Evolutionary conservation across 2,329 filamentous ascomycete species (phyloP).

Genomic region (Trichoderma semiorbis): DNA sequence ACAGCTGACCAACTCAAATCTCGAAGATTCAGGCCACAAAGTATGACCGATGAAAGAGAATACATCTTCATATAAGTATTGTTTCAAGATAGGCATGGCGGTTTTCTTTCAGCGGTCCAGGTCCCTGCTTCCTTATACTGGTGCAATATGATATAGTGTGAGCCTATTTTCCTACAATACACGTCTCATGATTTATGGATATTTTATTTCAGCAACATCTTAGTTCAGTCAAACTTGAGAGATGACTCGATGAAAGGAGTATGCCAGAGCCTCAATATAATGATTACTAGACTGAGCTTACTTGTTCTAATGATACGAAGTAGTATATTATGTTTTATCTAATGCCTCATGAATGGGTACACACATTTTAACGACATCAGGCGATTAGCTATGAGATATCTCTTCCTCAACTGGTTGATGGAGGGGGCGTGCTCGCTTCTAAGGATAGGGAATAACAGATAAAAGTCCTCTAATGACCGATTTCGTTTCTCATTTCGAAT

Average conservation of each 20-base stretch:
- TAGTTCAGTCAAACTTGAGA: neutral
- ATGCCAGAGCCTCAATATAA: neutral
- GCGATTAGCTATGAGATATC: neutral
- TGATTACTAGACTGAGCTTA: neutral
- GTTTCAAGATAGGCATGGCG: neutral
- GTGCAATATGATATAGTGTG: neutral
- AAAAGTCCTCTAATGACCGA: neutral
- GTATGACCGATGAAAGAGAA: no score
- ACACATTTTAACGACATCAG: neutral
- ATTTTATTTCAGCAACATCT: neutral
- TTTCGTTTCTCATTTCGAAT: neutral
- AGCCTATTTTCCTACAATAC: neutral
- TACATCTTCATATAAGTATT: neutral
- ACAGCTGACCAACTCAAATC: no score
- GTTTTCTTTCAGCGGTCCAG: neutral
- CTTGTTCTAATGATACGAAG: neutral
- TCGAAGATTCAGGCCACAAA: no score
- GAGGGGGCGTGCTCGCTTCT: neutral
- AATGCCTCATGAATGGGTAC: neutral
- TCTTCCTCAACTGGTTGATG: neutral
- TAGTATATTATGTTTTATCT: neutral
- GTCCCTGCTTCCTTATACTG: neutral
- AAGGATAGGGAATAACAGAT: neutral
- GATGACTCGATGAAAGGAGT: neutral
- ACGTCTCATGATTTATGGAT: neutral